These are phyloP conservation scores for Lanmaoa pseudosensibilis DNA, from an alignment of 768 basidiomycete species.

Conservation along the genomic window DNA sequence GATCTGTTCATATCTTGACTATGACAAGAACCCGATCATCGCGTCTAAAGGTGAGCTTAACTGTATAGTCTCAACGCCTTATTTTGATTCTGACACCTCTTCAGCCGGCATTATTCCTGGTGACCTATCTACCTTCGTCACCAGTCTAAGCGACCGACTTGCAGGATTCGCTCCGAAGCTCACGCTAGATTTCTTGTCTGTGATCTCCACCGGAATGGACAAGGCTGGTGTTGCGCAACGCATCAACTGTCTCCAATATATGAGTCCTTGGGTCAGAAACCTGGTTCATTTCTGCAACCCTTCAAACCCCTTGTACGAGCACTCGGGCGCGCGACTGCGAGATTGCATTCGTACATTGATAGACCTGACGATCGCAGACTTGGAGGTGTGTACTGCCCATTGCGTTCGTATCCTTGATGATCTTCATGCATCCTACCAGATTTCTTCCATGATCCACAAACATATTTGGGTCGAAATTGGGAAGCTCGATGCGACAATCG, in stretches of 20 bases:
- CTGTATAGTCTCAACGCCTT: background rate
- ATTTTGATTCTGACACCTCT: slow-evolving; percentile 3
- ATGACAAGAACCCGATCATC: slow-evolving; percentile 69
- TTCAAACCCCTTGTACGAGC: slow-evolving; percentile 63
- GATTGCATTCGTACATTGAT: slow-evolving; percentile 81
- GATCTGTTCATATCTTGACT: slow-evolving; percentile 74
- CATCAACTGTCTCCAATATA: slow-evolving; percentile 74
- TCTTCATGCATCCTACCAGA: slow-evolving; percentile 38
- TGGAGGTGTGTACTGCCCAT: slow-evolving; percentile 54
- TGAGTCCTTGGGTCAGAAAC: slow-evolving; percentile 89
- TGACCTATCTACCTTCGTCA: slow-evolving; percentile 59
- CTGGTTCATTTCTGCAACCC: slow-evolving; percentile 70
- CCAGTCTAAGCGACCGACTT: slow-evolving; percentile 67
- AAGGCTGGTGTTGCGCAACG: slow-evolving; percentile 49
- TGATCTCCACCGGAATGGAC: slow-evolving; percentile 69
- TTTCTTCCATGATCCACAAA: slow-evolving; percentile 65
- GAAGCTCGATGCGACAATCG: slow-evolving; percentile 61
- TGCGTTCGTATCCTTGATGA: background rate
- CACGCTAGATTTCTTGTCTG: slow-evolving; percentile 86
- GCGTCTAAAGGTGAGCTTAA: slow-evolving; percentile 60
- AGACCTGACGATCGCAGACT: slow-evolving; percentile 68
- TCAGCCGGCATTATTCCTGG: slow-evolving; percentile 72
- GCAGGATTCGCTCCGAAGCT: slow-evolving; percentile 76
- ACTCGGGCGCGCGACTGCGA: slow-evolving; percentile 70
- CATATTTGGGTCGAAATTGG: slow-evolving; percentile 78